Evolutionary conservation across 192 early-diverging fungal species (phyloP), one percentile per base, ranked within the genome.

Genomic region (Coemansia sp.): DNA sequence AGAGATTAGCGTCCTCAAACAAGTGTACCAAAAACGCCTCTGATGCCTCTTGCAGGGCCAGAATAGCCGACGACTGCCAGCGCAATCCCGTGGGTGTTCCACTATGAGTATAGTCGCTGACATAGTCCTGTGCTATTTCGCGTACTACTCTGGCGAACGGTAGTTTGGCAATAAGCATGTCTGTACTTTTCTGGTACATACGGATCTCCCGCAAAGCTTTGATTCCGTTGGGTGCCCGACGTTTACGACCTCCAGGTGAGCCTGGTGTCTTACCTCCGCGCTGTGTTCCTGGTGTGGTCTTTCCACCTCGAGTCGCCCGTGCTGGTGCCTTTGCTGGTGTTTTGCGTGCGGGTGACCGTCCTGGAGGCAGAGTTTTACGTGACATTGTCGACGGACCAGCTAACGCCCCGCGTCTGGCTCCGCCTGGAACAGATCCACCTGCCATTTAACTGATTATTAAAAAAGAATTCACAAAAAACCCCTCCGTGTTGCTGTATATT

Each of bases 1-100:
- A 95, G 29, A 97, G 80, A 71, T 97, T 97, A 24, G 95, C 90
- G 70, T 96, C 95, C 76, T 97, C 94, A 79, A 95, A 93, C 63
- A 94, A 72, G 76, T 93, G 93, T 6, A 95, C 91, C 78, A 94
- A 64, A 72, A 87, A 97, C 20, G 91, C 91, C 75, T 94, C 94
- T 2, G 91, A 76, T 2, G 92, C 89, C 70, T 94, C 94, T 75
- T 95, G 92, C 13, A 93, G 77, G 20, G 94, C 93, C 78, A 92
- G 43, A 18, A 97, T 87, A 8, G 94, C 95, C 5, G 79, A 73
- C 13, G 85, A 84, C 74, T 96, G 91, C 91, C 93, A 93, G 40
- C 94, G 81, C 22, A 88, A 50, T 22, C 80, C 87, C 6, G 82
- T 78, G 8, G 75, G 64, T 9, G 57, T 63, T 1, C 79, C 83